Evolutionary conservation across 805 yeast genomes (phyloP).

Genomic region (Trichomonascus vanleenenianus): DNA sequence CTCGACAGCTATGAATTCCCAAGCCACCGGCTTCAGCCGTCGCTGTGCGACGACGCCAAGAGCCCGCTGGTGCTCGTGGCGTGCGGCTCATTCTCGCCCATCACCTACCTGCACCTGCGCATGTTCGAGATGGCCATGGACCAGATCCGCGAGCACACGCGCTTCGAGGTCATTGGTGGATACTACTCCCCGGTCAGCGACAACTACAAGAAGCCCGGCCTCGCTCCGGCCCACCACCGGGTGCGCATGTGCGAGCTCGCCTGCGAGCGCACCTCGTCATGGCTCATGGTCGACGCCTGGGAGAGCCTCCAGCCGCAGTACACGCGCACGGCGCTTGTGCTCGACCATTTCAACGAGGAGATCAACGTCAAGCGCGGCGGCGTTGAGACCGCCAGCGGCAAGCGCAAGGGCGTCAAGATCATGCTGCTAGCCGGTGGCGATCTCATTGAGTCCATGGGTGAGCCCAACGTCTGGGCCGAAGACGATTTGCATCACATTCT

Average conservation of each 20-base stretch:
- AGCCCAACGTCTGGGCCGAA: slow-evolving; percentile 98
- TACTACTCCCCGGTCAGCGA: slow-evolving; percentile 89
- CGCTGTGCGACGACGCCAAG: slow-evolving; percentile 64
- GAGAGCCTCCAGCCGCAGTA: slow-evolving; percentile 87
- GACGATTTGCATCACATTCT: slow-evolving; percentile 88
- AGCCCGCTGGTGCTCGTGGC: slow-evolving; percentile 91
- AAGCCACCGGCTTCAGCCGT: slow-evolving; percentile 69
- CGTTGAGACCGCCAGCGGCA: slow-evolving; percentile 41
- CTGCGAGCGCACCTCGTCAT: slow-evolving; percentile 90
- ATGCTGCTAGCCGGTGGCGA: slow-evolving; percentile 98
- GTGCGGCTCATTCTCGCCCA: slow-evolving; percentile 95
- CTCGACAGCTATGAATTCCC: slow-evolving; percentile 75
- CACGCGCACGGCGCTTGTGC: slow-evolving; percentile 88
- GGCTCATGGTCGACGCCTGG: slow-evolving; percentile 99
- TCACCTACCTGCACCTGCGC: slow-evolving; percentile 86
- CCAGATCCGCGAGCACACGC: slow-evolving; percentile 80
- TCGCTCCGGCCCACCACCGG: slow-evolving; percentile 82
- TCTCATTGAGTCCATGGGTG: slow-evolving; percentile 98
- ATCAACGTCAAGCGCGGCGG: slow-evolving; percentile 89
- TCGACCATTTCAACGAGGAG: slow-evolving; percentile 95
- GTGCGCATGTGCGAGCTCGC: slow-evolving; percentile 98
- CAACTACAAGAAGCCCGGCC: slow-evolving; percentile 86
- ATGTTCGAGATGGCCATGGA: slow-evolving; percentile 99
- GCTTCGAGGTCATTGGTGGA: slow-evolving; percentile 95
- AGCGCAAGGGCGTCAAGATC: slow-evolving; percentile 73